Evolutionary conservation across 192 early-diverging fungal genomes (phyloP).

Genomic region (Coemansia asiatica): DNA sequence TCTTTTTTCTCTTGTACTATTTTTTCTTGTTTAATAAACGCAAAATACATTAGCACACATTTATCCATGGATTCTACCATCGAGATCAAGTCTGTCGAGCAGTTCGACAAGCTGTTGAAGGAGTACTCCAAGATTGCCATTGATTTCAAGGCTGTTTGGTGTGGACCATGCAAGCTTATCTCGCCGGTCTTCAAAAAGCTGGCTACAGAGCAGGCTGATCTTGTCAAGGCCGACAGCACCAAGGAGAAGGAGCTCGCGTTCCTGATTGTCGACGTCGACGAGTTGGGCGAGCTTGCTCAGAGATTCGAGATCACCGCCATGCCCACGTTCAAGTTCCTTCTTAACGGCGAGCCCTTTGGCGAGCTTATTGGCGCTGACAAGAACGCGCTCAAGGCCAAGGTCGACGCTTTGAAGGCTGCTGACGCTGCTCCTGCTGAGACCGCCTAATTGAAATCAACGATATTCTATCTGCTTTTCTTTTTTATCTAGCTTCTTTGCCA

Average conservation of each 20-base stretch:
- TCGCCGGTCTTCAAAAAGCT: constrained; percentile 66
- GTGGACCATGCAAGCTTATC: constrained; percentile 82
- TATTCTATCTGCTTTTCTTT: no score
- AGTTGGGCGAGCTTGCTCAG: constrained; percentile 48
- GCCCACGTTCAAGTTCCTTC: constrained; percentile 80
- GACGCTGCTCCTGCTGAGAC: constrained; percentile 1
- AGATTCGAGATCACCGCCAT: constrained; percentile 60
- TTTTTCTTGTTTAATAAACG: background rate
- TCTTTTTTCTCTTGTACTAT: no score
- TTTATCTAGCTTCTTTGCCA: no score
- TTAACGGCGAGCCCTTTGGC: constrained; percentile 58
- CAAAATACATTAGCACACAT: background rate
- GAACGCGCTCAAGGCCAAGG: background rate
- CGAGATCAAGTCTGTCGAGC: background rate
- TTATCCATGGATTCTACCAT: background rate
- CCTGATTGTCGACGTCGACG: constrained; percentile 85
- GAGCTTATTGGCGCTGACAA: constrained; percentile 61
- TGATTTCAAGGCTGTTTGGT: constrained; percentile 82
- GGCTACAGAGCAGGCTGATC: constrained; percentile 53
- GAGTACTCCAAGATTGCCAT: constrained; percentile 58
- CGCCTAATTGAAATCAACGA: no score
- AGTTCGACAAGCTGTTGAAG: constrained; percentile 22
- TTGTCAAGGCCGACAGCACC: constrained; percentile 78
- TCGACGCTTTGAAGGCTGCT: constrained; percentile 5
- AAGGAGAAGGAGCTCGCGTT: constrained; percentile 66